Evolutionary conservation across 192 early-diverging fungal genomes (phyloP), one percentile per base, ranked within the genome.

Genomic region (Irineochytrium annulatum): DNA sequence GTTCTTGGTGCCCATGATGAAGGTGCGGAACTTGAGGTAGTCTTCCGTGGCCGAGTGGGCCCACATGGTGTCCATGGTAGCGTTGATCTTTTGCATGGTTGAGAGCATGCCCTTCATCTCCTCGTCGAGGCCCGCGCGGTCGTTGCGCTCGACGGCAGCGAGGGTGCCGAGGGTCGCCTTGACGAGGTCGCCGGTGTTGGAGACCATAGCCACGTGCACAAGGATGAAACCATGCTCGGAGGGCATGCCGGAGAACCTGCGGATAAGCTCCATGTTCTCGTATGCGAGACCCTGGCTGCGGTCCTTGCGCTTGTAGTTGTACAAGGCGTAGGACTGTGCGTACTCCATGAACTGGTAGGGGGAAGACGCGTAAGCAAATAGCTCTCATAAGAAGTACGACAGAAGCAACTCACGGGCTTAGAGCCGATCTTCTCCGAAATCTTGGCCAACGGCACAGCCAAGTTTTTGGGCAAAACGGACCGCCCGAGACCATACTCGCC

Each of bases 11-110:
- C 91, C 92, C 84, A 89, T 91, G 53, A 95, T 90, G 70, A 91
- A 95, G 0, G 92, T 92, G n/a, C 91, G 77, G 79, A 93, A 95
- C 69, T 89, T 86, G 35, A 84, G 67, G 51, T 95, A 93, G 57
- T 90, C 91, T 2, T 65, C 74, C 24, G 88, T 78, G 22, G 79
- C 57, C 22, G 77, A 80, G n/a, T 79, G 72, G 48, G 73, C 69
- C 84, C 91, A 87, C 80, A 92, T 93, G 29, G 79, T 81, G 32
- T 90, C 85, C 87, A 95, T 84, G 52, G 87, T 83, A 19, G 63
- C 67, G 70, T 93, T 93, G 61, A 92, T 90, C 27, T 63, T 64
- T 2, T 71, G 59, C 69, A 91, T 84, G 4, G 87, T 84, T 0
- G 65, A 70, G 26, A 83, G 70, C 52, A 93, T 74, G 27, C 67